Conservation (phyloP, 176 grass and related monocot species). For the Oryza meridionalis region DNA sequence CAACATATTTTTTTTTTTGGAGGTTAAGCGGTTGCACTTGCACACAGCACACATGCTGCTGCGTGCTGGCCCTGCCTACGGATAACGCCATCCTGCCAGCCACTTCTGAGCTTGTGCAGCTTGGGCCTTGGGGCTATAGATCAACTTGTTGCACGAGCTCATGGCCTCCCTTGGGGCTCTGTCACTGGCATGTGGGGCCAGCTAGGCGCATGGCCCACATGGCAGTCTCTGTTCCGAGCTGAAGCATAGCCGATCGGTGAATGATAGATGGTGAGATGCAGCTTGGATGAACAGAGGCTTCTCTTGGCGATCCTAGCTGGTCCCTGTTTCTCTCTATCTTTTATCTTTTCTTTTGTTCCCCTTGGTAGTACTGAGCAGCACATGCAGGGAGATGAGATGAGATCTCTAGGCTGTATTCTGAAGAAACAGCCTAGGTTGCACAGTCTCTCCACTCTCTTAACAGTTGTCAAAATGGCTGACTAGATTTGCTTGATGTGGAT, state of each 20-base stretch:
- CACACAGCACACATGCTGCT: not conserved
- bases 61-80: not conserved
- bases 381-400: slow-evolving; percentile 32
- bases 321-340: not conserved
- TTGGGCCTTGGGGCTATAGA: not conserved
- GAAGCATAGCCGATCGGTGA: no score
- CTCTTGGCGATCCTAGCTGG: not conserved
- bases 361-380: not conserved
- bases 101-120: not conserved
- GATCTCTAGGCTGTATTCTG: slow-evolving; percentile 17
- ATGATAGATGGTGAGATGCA: slow-evolving; percentile 4
- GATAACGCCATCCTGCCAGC: not conserved
- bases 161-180: not conserved
- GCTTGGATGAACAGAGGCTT: not conserved
- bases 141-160: not conserved
- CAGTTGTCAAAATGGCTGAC: not conserved
- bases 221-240: not conserved
- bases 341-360: not conserved
- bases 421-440: slow-evolving; percentile 10
- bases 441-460: not conserved
- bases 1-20: no score
- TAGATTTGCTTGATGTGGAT: not conserved
- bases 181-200: not conserved
- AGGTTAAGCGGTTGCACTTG: not conserved
- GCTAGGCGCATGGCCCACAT: not conserved